Percentiles rank a stretch among this genome's conserved stretches.
Evolutionary conservation across 306 rosid species (phyloP).

Genomic region (Macrotyloma uniflorum): DNA sequence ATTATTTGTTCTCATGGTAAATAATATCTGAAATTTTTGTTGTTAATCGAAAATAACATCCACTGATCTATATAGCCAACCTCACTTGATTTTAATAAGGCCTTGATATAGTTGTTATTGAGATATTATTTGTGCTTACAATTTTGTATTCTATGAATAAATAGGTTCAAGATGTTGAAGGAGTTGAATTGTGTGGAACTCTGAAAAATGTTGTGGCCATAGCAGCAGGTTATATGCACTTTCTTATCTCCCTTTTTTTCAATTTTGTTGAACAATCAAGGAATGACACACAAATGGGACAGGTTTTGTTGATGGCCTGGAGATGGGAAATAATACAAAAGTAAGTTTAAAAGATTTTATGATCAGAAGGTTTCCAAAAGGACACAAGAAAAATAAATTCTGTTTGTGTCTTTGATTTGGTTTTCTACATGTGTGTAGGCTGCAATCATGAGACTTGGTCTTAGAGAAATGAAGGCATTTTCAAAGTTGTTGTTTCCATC

Average conservation of each 20-base stretch:
- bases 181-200: constrained; percentile 95
- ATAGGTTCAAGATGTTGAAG: constrained; percentile 94
- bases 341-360: constrained; percentile 48
- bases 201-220: constrained; percentile 94
- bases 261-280: constrained; percentile 25
- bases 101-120: not conserved
- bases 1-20: not conserved
- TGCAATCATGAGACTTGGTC: constrained; percentile 97
- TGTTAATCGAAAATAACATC: no score
- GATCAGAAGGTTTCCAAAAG: constrained; percentile 1
- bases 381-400: not conserved
- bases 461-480: constrained; percentile 91
- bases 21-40: no score
- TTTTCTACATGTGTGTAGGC: constrained; percentile 58
- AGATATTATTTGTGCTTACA: constrained; percentile 12
- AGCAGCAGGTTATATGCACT: constrained; percentile 75
- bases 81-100: not conserved
- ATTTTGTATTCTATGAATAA: constrained; percentile 30
- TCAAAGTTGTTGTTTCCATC: constrained; percentile 90
- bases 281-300: constrained; percentile 46
- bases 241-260: constrained; percentile 10
- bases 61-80: no score
- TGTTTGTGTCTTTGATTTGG: constrained; percentile 23
- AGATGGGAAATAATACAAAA: constrained; percentile 98
- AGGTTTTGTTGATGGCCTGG: constrained; percentile 99